Evolutionary conservation across 306 rosid species (phyloP), one percentile per base, ranked within the genome.

Genomic region (Inga laurina): DNA sequence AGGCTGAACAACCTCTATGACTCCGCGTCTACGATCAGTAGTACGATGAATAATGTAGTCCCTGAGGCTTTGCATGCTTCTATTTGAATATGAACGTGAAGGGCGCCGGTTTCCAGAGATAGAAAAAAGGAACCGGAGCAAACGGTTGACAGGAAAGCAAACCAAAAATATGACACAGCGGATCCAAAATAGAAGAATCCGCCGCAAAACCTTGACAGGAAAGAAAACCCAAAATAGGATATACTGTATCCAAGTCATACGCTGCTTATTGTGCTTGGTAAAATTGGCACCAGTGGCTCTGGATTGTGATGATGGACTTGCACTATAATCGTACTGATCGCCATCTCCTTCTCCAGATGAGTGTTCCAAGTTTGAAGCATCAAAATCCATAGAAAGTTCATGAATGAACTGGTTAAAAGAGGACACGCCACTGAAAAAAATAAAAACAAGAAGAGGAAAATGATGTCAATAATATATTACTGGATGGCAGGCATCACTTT

Each of bases 21-120:
- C 87, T 84, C 98, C 98, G 27, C 98, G 95, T 51, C 98, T 95
- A 87, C 93, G 87, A 82, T 95, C 98, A 67, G 94, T 93, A 74
- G 98, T 49, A 68, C 91, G 88, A 82, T 92, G 91, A 81, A 93
- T 85, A 75, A 93, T 69, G n/a, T 95, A 91, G 57, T 95, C 97
- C 90, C 87, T 95, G 51, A 92, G 85, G 75, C 79, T 87, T 82
- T 83, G 94, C 81, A 85, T 77, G 52, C 85, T 93, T 84, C 57
- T 90, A 76, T 85, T 30, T 74, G 92, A 67, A 52, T 37, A 84
- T 54, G 87, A 83, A 51, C 27, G 85, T 5, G 83, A 21, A 76
- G 81, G 77, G 5, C 5, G 91, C 48, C 75, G 82, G 64, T 82
- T 65, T 72, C 88, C 85, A 54, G 90, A 76, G 18, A 35, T 30